These are phyloP conservation scores for Colletotrichum scovillei DNA, from an alignment of 2,329 filamentous ascomycete genomes.

Conservation along the genomic window DNA sequence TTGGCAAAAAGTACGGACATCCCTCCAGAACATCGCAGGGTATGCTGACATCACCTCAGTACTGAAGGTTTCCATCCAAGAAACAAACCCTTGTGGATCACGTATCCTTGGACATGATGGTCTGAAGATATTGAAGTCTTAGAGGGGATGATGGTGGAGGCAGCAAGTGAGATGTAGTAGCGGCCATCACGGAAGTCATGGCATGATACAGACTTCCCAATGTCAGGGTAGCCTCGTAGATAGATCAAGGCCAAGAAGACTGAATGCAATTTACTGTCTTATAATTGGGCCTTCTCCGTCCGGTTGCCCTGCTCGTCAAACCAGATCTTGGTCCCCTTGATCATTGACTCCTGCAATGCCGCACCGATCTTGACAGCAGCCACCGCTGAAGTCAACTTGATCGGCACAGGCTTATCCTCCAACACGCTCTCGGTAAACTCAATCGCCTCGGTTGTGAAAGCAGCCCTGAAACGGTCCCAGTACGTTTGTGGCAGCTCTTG, in stretches of 20 bases:
- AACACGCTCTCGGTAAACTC: constrained; percentile 71
- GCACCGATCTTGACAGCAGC: constrained; percentile 70
- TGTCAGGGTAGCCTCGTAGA: background rate
- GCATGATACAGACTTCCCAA: too few species aligned
- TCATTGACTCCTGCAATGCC: constrained; percentile 67
- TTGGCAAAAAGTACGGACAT: background rate
- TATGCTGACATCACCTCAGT: background rate
- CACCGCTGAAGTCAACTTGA: constrained; percentile 68
- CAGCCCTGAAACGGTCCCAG: constrained; percentile 71
- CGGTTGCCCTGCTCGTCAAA: constrained; percentile 60
- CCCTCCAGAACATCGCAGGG: background rate
- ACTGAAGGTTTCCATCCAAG: background rate
- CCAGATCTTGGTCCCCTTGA: constrained; percentile 64
- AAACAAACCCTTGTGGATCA: too few species aligned
- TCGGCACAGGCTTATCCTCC: constrained; percentile 64
- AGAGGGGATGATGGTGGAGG: too few species aligned
- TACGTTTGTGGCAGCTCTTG: constrained; percentile 71
- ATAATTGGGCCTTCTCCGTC: constrained; percentile 17
- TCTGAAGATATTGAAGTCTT: too few species aligned
- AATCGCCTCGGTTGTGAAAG: constrained; percentile 72
- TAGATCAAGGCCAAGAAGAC: background rate
- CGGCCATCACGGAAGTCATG: background rate
- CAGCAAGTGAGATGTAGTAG: background rate
- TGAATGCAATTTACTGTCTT: background rate
- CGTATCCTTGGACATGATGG: too few species aligned